Evolutionary conservation across 345 rosid species (phyloP), one percentile per base, ranked within the genome.

Genomic region (Ricinus communis): DNA sequence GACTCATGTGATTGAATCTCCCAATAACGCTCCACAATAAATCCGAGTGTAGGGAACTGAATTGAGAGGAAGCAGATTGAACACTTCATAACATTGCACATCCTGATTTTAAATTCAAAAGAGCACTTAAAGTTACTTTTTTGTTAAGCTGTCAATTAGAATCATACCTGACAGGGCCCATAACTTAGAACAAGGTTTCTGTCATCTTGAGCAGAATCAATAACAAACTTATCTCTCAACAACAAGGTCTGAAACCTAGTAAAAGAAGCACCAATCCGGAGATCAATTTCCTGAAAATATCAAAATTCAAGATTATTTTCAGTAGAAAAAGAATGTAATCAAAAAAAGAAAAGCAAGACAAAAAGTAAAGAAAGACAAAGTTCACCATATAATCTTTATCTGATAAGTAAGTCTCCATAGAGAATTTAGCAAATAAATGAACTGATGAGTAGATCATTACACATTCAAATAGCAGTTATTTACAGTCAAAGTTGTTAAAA

Each of bases 241-340:
- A 95, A 81, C 96, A 92, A 88, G 41, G 97, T 92, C 80, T 92
- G 99, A 78, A 95, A 95, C 77, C 99, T 85, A 46, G 99, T 95
- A 83, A 95, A 95, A 64, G 97, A 92, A 81, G 97, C 97, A 77
- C 97, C 99, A 71, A 95, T 90, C 10, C 99, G 91, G 19, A 95
- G 93, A 76, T 95, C 97, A 78, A 95, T 92, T 81, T 95, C 97
- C 99, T 95, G 77, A 68, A 64, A 68, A 51, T 47, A 56, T 22
- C 2, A 33, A 65, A 24, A 68, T 30, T 54, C 45, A 24, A 59
- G 22, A 52, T 68, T 8, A 3, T 31, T 30, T 10, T 38, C 59
- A 19, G 12, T 31, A 14, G 12, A 41, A 38, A 47, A 60, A 38
- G 19, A 15, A 71, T 36, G 61, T 30, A 50, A 49, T 22, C 7